Conservation (phyloP, 768 basidiomycete genomes). For the Lyophyllum shimeji region DNA sequence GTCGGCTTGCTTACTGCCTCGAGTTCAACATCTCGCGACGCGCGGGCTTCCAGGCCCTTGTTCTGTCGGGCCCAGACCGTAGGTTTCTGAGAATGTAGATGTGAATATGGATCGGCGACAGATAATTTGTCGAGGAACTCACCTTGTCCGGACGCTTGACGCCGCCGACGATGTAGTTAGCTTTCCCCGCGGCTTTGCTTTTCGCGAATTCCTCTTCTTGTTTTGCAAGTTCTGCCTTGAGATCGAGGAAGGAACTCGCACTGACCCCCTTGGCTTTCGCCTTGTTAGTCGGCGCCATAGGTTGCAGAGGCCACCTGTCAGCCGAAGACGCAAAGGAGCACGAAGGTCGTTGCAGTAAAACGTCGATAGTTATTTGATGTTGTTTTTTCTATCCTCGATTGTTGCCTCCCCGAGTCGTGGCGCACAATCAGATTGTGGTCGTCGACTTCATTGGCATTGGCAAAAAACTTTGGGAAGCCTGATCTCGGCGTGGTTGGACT, state of each 20-base stretch:
- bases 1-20: conserved; percentile 70
- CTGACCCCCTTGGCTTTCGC: conserved; percentile 70
- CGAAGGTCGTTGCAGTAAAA: too few species aligned
- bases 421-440: too few species aligned
- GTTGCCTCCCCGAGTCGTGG: too few species aligned
- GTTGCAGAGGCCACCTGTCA: neutral
- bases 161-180: conserved; percentile 55
- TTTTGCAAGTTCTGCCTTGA: conserved; percentile 71
- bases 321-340: neutral
- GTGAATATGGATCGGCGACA: neutral
- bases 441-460: too few species aligned
- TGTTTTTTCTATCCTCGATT: too few species aligned
- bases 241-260: conserved; percentile 77
- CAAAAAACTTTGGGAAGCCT: too few species aligned
- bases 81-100: conserved; percentile 54
- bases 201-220: conserved; percentile 58
- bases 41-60: conserved; percentile 67
- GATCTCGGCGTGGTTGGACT: too few species aligned
- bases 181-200: conserved; percentile 58
- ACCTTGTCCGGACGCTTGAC: conserved; percentile 75
- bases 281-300: conserved; percentile 40
- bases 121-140: conserved; percentile 6
- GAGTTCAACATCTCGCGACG: conserved; percentile 66
- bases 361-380: too few species aligned
- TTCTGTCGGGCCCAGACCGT: conserved; percentile 77